Percentiles rank a stretch among this genome's conserved stretches.
Evolutionary conservation across 139 green algal genomes (phyloP).

Genomic region (Penium margaritaceum): DNA sequence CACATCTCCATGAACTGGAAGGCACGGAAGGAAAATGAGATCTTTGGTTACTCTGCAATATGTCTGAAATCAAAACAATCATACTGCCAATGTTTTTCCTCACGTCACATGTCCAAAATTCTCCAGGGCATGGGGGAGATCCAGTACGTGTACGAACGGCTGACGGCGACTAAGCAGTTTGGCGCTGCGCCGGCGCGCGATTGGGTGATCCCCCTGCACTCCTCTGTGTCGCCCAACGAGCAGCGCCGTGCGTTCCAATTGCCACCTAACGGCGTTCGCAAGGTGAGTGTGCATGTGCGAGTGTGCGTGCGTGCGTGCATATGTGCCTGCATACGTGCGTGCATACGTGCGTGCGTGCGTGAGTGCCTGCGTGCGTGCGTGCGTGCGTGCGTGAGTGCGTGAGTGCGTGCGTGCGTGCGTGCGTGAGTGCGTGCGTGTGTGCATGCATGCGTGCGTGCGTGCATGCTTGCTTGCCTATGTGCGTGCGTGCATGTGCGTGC

Average conservation of each 20-base stretch:
- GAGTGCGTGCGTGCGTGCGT: no score
- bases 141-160: constrained; percentile 41
- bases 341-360: no score
- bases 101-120: constrained; percentile 6
- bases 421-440: no score
- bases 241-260: constrained; percentile 53
- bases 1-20: no score
- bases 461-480: no score
- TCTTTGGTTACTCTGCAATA: no score
- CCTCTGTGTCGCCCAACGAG: constrained; percentile 63
- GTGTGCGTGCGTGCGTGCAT: no score
- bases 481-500: no score
- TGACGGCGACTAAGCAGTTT: constrained; percentile 19
- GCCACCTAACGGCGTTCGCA: constrained; percentile 49
- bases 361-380: neutral
- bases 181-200: neutral
- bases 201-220: constrained; percentile 77
- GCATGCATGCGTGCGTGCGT: no score
- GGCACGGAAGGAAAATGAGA: no score
- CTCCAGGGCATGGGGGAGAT: constrained; percentile 68
- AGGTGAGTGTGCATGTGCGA: constrained; percentile 63
- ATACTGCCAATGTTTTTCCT: neutral
- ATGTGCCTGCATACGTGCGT: no score
- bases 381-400: neutral
- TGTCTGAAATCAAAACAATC: no score